Evolutionary conservation across 1,284 basidiomycete genomes (phyloP).

Genomic region (Dichomitus squalens): DNA sequence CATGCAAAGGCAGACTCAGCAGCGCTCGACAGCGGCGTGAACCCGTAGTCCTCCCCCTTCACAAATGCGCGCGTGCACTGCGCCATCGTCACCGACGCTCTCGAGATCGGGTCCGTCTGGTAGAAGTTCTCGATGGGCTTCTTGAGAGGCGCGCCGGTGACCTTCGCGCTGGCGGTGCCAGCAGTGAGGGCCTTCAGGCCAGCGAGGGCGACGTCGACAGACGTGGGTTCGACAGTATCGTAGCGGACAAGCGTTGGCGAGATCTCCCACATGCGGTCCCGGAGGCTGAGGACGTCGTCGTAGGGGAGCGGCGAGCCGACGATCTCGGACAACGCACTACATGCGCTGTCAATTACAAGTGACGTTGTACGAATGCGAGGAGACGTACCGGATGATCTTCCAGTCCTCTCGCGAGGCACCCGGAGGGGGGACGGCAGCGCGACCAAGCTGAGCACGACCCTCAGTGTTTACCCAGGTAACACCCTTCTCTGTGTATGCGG

Average conservation of each 20-base stretch:
- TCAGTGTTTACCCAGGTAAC: slow-evolving; percentile 98
- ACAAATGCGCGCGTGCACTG: slow-evolving; percentile 81
- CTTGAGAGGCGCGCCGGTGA: slow-evolving; percentile 65
- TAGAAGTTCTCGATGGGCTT: slow-evolving; percentile 95
- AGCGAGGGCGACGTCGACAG: slow-evolving; percentile 66
- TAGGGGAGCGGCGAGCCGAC: slow-evolving; percentile 84
- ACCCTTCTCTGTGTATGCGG: slow-evolving; percentile 96
- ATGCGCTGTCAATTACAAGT: neutral
- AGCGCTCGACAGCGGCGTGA: slow-evolving; percentile 39
- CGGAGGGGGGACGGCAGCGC: slow-evolving; percentile 93
- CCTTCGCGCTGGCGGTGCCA: slow-evolving; percentile 55
- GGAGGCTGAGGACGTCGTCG: slow-evolving; percentile 84
- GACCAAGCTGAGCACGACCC: slow-evolving; percentile 89
- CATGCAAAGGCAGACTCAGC: slow-evolving; percentile 48
- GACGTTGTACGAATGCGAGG: neutral
- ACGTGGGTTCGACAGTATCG: slow-evolving; percentile 83
- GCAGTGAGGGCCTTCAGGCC: slow-evolving; percentile 68
- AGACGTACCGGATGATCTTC: slow-evolving; percentile 91
- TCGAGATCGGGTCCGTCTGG: slow-evolving; percentile 88
- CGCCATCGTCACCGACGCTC: slow-evolving; percentile 89
- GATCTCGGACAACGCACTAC: slow-evolving; percentile 89
- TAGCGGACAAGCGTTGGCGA: slow-evolving; percentile 91
- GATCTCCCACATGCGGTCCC: slow-evolving; percentile 97
- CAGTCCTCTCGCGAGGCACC: slow-evolving; percentile 97
- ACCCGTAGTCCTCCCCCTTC: slow-evolving; percentile 58